Conservation (phyloP, 2,329 filamentous ascomycete genomes). For the Incumbomyces delicatus region DNA sequence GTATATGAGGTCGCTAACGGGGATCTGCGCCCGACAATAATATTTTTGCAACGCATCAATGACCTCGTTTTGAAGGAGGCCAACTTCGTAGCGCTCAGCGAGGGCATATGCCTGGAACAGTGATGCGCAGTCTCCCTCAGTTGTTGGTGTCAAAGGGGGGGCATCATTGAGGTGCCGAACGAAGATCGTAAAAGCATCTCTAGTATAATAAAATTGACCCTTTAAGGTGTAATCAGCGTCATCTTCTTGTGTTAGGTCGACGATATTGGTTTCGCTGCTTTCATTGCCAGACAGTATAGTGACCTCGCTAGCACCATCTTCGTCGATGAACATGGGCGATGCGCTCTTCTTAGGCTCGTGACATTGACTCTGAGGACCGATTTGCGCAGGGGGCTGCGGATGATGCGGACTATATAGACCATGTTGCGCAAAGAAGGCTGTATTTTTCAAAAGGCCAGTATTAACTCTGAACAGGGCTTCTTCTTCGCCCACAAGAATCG, state of each 20-base stretch:
- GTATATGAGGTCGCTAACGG: constrained; percentile 16
- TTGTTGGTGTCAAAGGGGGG: background rate
- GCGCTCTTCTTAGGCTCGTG: background rate
- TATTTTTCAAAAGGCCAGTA: constrained; percentile 8
- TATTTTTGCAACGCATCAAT: constrained; percentile 15
- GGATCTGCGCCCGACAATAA: constrained; percentile 9
- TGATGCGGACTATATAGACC: constrained; percentile 2
- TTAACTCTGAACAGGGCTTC: constrained; percentile 15
- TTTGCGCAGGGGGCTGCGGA: background rate
- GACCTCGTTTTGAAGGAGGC: constrained; percentile 15
- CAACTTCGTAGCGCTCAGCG: constrained; percentile 14
- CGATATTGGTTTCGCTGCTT: background rate
- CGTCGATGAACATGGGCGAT: background rate
- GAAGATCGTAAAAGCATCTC: constrained; percentile 14
- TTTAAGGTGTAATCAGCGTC: constrained; percentile 10
- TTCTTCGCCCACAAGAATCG: constrained; percentile 13
- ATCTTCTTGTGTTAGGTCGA: constrained; percentile 1
- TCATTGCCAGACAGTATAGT: background rate
- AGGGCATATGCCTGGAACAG: constrained; percentile 14
- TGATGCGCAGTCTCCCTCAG: constrained; percentile 4
- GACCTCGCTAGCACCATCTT: background rate
- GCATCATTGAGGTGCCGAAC: constrained; percentile 16
- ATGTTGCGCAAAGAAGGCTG: constrained; percentile 16
- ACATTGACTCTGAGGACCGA: background rate
- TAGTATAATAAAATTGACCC: constrained; percentile 7